phyloP scores from a whole-genome alignment of 2,329 filamentous ascomycete genomes.

The Paecilomyces fulvus region DNA sequence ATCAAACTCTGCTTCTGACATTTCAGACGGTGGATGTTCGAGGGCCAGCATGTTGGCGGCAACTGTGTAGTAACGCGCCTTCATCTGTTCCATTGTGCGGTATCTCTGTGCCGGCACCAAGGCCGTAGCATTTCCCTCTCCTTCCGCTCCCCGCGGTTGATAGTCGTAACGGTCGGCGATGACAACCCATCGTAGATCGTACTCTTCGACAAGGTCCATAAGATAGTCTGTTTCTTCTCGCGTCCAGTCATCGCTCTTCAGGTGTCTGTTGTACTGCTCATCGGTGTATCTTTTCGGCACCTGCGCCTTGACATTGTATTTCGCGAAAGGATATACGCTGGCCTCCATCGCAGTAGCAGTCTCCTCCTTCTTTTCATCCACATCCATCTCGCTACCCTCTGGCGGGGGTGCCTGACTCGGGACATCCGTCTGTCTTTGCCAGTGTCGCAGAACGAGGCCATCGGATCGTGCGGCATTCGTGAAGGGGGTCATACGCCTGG shows the following conservation, averaged over 20 bases:
- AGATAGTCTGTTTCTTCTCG: constrained; percentile 92
- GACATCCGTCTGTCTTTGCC: constrained; percentile 58
- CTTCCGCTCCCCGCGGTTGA: constrained; percentile 20
- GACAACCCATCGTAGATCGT: constrained; percentile 80
- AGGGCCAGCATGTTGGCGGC: constrained; percentile 74
- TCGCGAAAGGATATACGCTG: constrained; percentile 57
- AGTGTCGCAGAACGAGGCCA: constrained; percentile 65
- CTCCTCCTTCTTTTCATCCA: constrained; percentile 31
- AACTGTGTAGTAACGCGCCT: constrained; percentile 81
- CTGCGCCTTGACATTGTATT: constrained; percentile 75
- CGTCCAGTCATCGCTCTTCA: constrained; percentile 73
- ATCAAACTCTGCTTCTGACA: constrained; percentile 77
- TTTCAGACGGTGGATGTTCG: constrained; percentile 71
- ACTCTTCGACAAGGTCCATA: constrained; percentile 64
- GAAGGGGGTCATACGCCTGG: constrained; percentile 64
- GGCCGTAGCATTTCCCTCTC: constrained; percentile 21
- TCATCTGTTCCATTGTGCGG: constrained; percentile 81
- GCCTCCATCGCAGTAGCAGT: constrained; percentile 19
- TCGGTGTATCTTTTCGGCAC: constrained; percentile 70
- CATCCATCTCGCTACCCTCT: constrained; percentile 30
- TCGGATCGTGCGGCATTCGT: constrained; percentile 69
- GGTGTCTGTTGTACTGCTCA: constrained; percentile 70
- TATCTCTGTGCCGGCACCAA: constrained; percentile 34
- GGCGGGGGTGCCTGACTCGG: constrained; percentile 25
- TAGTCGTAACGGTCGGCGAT: constrained; percentile 90